These are phyloP conservation scores for Trametes polyzona DNA, from an alignment of 1,284 basidiomycete genomes.

Conservation along the genomic window DNA sequence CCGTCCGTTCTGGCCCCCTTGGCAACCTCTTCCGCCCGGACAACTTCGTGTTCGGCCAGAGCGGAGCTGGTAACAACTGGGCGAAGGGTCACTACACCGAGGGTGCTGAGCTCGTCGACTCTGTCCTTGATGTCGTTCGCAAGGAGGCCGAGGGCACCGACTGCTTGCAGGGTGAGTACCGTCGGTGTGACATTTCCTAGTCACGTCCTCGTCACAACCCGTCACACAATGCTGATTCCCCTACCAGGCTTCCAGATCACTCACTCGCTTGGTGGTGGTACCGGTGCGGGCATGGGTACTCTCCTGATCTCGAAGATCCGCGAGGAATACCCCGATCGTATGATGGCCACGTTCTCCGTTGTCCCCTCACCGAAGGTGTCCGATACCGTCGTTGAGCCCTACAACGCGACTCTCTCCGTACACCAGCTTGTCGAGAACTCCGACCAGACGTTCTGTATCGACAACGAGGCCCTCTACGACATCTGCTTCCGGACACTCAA, in stretches of 20 bases:
- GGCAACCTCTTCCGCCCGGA: slow-evolving; percentile 93
- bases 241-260: slow-evolving; percentile 91
- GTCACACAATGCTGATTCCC: slow-evolving; percentile 19
- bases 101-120: slow-evolving; percentile 95
- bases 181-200: slow-evolving; percentile 26
- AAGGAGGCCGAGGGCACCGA: slow-evolving; percentile 93
- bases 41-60: slow-evolving; percentile 91
- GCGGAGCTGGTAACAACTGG: slow-evolving; percentile 96
- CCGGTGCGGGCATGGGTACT: slow-evolving; percentile 92
- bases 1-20: slow-evolving; percentile 84
- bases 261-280: slow-evolving; percentile 97
- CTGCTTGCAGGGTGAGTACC: slow-evolving; percentile 79
- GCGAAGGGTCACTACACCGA: slow-evolving; percentile 96
- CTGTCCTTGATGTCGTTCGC: slow-evolving; percentile 88
- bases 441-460: slow-evolving; percentile 95
- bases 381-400: slow-evolving; percentile 97
- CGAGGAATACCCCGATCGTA: slow-evolving; percentile 94
- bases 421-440: slow-evolving; percentile 97
- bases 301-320: slow-evolving; percentile 90
- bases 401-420: slow-evolving; percentile 94
- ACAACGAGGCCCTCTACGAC: slow-evolving; percentile 98
- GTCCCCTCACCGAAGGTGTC: slow-evolving; percentile 96
- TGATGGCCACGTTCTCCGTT: slow-evolving; percentile 98
- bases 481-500: slow-evolving; percentile 98
- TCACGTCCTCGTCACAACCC: slow-evolving; percentile 13